A percentile compares a stretch with the other conserved stretches of the same genome.
Evolutionary conservation across 495 filamentous ascomycete species (phyloP).

Genomic region (Talaromyces trachyspermus): DNA sequence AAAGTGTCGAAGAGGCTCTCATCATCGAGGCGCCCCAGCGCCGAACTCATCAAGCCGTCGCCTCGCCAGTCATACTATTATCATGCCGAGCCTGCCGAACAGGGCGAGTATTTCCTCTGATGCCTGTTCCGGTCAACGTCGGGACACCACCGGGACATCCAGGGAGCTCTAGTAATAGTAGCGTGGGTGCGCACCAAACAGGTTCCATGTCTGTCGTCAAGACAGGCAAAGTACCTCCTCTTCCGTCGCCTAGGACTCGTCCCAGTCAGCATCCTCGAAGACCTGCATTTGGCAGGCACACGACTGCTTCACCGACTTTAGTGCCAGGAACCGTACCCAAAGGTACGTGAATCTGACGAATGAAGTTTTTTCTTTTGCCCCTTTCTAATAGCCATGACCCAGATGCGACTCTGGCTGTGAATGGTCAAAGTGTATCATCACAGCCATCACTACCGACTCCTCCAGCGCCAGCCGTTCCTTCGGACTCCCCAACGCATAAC

Average conservation of each 20-base stretch:
- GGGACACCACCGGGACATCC: conserved; percentile 33
- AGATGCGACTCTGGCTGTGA: conserved; percentile 24
- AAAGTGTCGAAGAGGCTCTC: conserved; percentile 83
- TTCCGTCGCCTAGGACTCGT: conserved; percentile 76
- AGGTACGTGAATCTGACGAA: conserved; percentile 16
- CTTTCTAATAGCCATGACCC: background rate
- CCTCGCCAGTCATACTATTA: conserved; percentile 54
- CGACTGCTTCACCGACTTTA: conserved; percentile 76
- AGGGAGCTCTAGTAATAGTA: conserved; percentile 18
- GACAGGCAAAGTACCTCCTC: conserved; percentile 68
- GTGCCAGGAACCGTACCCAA: conserved; percentile 26
- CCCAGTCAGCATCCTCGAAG: conserved; percentile 36
- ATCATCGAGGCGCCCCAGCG: conserved; percentile 80
- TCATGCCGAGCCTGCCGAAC: conserved; percentile 61
- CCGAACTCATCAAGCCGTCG: conserved; percentile 70
- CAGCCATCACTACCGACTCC: conserved; percentile 30
- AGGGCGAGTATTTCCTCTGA: conserved; percentile 86
- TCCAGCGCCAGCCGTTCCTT: conserved; percentile 25
- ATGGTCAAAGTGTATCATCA: conserved; percentile 19
- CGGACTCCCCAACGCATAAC: conserved; percentile 32
- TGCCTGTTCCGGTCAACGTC: conserved; percentile 47
- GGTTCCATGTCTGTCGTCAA: conserved; percentile 69
- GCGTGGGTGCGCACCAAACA: conserved; percentile 18
- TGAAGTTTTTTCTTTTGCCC: conserved; percentile 1
- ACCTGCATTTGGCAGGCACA: conserved; percentile 51